These are phyloP conservation scores for Tubosaeta brunneosetosa DNA, from an alignment of 768 basidiomycete species.

Conservation along the genomic window DNA sequence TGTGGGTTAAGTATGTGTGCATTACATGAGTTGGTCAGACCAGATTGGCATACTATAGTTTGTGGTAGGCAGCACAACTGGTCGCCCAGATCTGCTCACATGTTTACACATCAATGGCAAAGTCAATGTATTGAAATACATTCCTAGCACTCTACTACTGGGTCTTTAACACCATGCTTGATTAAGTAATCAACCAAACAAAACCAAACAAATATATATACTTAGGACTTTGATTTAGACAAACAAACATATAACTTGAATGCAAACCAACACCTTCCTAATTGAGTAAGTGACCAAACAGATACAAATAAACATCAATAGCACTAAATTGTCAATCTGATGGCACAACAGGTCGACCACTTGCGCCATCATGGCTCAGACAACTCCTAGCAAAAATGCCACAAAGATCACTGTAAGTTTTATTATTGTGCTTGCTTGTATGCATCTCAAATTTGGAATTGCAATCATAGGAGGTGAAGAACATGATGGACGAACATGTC, in stretches of 20 bases:
- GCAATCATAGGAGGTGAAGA: not conserved
- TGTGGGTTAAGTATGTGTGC: too few species aligned
- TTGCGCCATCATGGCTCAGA: not conserved
- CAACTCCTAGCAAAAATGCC: not conserved
- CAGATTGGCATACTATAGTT: too few species aligned
- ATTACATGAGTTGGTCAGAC: too few species aligned
- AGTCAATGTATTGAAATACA: too few species aligned
- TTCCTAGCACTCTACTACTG: too few species aligned
- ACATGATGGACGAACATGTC: not conserved
- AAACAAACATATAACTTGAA: not conserved
- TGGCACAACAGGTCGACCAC: not conserved
- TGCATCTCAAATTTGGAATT: not conserved
- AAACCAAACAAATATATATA: not conserved
- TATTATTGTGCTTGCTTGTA: not conserved
- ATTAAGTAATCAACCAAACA: not conserved
- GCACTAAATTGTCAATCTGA: not conserved
- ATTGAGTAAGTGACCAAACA: not conserved
- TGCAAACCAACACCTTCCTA: not conserved
- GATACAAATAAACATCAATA: not conserved
- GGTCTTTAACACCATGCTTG: not conserved
- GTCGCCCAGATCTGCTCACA: too few species aligned
- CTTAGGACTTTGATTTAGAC: not conserved
- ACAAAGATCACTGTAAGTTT: not conserved
- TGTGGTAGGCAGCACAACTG: too few species aligned
- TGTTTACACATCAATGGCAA: too few species aligned